Base-by-base conservation (phyloP, 768 basidiomycete genomes). In the Russula compacta region DNA sequence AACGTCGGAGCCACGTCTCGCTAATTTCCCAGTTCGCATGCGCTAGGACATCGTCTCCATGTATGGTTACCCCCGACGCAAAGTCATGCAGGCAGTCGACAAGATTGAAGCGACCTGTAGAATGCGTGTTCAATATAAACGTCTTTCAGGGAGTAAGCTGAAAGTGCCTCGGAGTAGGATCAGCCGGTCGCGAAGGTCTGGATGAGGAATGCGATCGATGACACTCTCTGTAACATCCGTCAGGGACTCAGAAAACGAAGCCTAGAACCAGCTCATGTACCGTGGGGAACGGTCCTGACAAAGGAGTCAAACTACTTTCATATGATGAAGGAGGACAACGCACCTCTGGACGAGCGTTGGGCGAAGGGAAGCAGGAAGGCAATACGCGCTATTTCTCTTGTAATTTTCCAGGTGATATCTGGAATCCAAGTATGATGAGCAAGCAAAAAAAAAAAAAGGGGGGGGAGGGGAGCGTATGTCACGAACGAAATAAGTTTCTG, bases 381-480 rank as follows among this genome's bases (percentile, higher is more conserved):
- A 90, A 70, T 98, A 98, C 11, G 82, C 80, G 44, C 85, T 85
- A 67, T 95, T 95, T 63, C 87, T 78, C 69, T 85, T 87, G 71
- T 84, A 93, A 67, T 95, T 95, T 67, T 93, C 89, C 52, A 98
- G 78, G 69, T 98, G 95, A 72, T 95, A 95, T 61, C 91, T 92
- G 53, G 29, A 33, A 35, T 36, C 32, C 47, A 29, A 35, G 47
- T 9, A 48, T 64, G 19, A 65, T 50, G 49, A 48, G n/a, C 32
- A 38, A 21, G 40, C 14, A 35, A 55, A 40, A 63, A 29, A 29
- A 29, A 29, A 29, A 29, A 29, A 29, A 29, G 24, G 24, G 2
- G 24, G 42, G 8, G 52, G 17, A n/a, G 9, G 36, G 24, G 12
- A 35, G 10, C 21, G 21, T 6, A 43, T 40, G 12, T 6, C 9